Evolutionary conservation across 2,329 filamentous ascomycete genomes (phyloP), one percentile per base, ranked within the genome.

Genomic region (Drechslerella coelobrocha): DNA sequence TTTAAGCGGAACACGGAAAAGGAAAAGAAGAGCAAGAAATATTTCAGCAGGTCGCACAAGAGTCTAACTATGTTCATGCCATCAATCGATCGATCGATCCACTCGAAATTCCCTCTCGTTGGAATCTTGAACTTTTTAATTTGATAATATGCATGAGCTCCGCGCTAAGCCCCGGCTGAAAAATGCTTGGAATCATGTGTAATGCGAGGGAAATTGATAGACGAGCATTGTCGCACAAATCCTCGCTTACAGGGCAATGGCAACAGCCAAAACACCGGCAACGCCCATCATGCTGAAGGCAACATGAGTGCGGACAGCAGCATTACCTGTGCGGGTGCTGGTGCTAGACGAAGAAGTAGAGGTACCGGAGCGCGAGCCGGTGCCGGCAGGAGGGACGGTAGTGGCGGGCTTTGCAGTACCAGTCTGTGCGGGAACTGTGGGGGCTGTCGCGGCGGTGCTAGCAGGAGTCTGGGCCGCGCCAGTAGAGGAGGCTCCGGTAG

Each of bases 241-340:
- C 9, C 19, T n/a, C 12, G 29, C 29, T 62, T 69, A 69, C 57
- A 69, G 52, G 19, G 65, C 65, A 17, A 69, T 17, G 45, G 53
- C 65, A 29, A 62, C 27, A 14, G 57, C 65, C 29, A 69, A 39
- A 24, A 69, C n/a, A 62, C 57, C 65, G n/a, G 65, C 65, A 26
- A 61, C 37, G 12, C 51, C 65, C 45, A 69, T 24, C 10, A 59
- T 45, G 24, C 65, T 29, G 6, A 62, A 52, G 26, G 57, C 57
- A 29, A 69, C 57, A 27, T 45, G 59, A 29, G 31, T 69, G 27
- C 34, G 56, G 10, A 57, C 52, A 14, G 48, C 65, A 19, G 65
- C 37, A 31, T 62, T 69, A 24, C 51, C 56, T 1, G 57, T 69
- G 2, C 8, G 29, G 8, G 7, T 41, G 17, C 55, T 17, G 6